These are phyloP conservation scores for Leucogyrophana mollusca DNA, from an alignment of 768 basidiomycete genomes.

Conservation along the genomic window DNA sequence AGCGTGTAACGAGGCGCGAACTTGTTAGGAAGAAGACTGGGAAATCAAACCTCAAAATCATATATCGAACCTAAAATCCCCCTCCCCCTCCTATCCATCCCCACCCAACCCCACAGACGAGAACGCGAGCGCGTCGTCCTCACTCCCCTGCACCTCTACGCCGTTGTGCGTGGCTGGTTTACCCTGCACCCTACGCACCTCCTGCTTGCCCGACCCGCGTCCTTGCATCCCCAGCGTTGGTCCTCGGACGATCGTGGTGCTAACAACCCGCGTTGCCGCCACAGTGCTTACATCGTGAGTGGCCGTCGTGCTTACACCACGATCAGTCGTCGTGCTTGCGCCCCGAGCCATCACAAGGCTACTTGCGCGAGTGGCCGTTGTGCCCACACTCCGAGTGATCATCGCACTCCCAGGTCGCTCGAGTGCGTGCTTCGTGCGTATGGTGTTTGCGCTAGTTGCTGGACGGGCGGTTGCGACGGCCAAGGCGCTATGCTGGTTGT, in stretches of 20 bases:
- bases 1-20: no score
- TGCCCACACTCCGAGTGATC: conserved; percentile 7
- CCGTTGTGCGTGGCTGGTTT: conserved; percentile 6
- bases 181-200: background rate
- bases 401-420: conserved; percentile 8
- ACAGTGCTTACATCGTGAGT: no score
- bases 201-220: conserved; percentile 14
- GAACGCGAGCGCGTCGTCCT: conserved; percentile 28
- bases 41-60: no score
- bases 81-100: conserved; percentile 22
- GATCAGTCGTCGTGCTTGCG: background rate
- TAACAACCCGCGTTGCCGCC: conserved; percentile 22
- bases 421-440: conserved; percentile 4
- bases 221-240: conserved; percentile 19
- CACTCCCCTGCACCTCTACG: conserved; percentile 28
- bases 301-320: no score
- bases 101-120: no score
- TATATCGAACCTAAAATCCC: conserved; percentile 29
- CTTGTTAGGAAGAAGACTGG: no score
- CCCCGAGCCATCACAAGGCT: background rate
- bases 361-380: conserved; percentile 4
- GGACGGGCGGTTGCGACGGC: conserved; percentile 17
- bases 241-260: no score
- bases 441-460: conserved; percentile 3
- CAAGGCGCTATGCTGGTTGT: no score